phyloP scores from a whole-genome alignment of 805 yeast genomes.

The Priceomyces fermenticarens region DNA sequence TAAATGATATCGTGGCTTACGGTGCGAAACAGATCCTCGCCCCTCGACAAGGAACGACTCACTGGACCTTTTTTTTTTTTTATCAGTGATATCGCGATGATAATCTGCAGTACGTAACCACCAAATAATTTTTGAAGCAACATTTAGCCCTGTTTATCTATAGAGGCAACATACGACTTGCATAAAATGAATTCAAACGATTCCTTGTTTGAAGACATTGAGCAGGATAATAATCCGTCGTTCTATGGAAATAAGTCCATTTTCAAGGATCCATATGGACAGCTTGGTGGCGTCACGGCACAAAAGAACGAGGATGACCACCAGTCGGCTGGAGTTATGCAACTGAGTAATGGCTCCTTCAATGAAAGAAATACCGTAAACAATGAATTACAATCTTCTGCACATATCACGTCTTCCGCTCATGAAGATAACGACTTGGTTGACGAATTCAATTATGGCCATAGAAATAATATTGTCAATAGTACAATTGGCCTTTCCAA shows the following conservation, averaged over 20 bases:
- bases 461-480: slow-evolving; percentile 21
- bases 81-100: too few relatives aligned
- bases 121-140: slow-evolving; percentile 12
- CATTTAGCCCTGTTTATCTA: slow-evolving; percentile 1
- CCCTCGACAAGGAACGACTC: too few relatives aligned
- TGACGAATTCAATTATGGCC: background rate
- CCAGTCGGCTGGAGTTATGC: slow-evolving; percentile 4
- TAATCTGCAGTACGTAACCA: slow-evolving; percentile 7
- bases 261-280: slow-evolving; percentile 24
- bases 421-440: background rate
- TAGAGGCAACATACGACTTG: too few relatives aligned
- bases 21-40: too few relatives aligned
- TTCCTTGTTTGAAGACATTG: slow-evolving; percentile 34
- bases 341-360: slow-evolving; percentile 8
- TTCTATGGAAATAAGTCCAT: slow-evolving; percentile 34
- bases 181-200: slow-evolving; percentile 9
- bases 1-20: too few relatives aligned
- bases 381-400: slow-evolving; percentile 1
- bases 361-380: background rate
- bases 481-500: slow-evolving; percentile 29
- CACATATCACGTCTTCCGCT: too few relatives aligned
- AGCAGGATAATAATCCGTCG: slow-evolving; percentile 45
- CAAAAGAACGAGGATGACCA: slow-evolving; percentile 1
- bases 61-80: too few relatives aligned
- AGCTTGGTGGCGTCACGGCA: slow-evolving; percentile 1